These are phyloP conservation scores for Dalbergia oliveri DNA, from an alignment of 306 rosid genomes.

Conservation along the genomic window DNA sequence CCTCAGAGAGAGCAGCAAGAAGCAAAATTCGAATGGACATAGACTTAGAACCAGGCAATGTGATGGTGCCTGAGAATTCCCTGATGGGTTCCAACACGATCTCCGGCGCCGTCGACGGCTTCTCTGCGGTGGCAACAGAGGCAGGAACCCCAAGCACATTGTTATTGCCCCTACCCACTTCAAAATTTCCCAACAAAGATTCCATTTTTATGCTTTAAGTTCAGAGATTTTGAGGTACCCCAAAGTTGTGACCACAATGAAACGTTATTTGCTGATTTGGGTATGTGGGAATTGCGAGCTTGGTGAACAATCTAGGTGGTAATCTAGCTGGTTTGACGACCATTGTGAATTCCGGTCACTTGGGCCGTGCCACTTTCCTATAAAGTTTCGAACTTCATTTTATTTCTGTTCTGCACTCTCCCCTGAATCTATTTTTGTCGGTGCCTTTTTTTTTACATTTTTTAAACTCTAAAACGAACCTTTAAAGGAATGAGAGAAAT, in stretches of 20 bases:
- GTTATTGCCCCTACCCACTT: slow-evolving; percentile 43
- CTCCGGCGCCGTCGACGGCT: slow-evolving; percentile 83
- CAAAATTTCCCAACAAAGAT: slow-evolving; percentile 30
- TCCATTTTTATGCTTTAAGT: slow-evolving; percentile 56
- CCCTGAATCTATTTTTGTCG: not conserved
- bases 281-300: slow-evolving; percentile 56
- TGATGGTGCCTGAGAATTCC: slow-evolving; percentile 84
- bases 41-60: slow-evolving; percentile 95
- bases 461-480: not conserved
- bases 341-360: slow-evolving; percentile 69
- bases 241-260: slow-evolving; percentile 60
- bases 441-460: not conserved
- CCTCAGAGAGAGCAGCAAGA: slow-evolving; percentile 99
- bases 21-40: slow-evolving; percentile 91
- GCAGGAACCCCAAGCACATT: slow-evolving; percentile 60
- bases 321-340: slow-evolving; percentile 67
- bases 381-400: slow-evolving; percentile 37
- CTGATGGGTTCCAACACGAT: slow-evolving; percentile 89
- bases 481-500: not conserved
- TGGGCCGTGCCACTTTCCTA: slow-evolving; percentile 65
- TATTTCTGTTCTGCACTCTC: not conserved
- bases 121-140: slow-evolving; percentile 75
- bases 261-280: slow-evolving; percentile 62
- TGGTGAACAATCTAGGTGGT: slow-evolving; percentile 58
- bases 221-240: slow-evolving; percentile 59